A percentile compares a stretch with the other conserved stretches of the same genome.
Evolutionary conservation across 2,329 filamentous ascomycete species (phyloP).

Genomic region (Cladosporium sp.): DNA sequence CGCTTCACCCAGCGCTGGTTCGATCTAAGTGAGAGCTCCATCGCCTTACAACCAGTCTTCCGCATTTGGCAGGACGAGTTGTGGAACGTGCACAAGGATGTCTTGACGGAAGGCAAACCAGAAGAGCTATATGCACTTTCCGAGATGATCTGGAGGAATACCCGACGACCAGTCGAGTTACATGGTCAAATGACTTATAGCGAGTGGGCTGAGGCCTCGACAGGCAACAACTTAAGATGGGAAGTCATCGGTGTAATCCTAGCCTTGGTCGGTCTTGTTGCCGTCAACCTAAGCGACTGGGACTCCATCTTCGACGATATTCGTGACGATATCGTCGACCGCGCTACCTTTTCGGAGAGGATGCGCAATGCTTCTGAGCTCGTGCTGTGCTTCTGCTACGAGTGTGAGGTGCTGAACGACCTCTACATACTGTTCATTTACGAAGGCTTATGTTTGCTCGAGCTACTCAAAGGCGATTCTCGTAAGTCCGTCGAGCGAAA

Average conservation of each 20-base stretch:
- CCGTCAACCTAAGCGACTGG: conserved; percentile 31
- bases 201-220: conserved; percentile 36
- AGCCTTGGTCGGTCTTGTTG: conserved; percentile 35
- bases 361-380: conserved; percentile 31
- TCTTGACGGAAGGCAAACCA: conserved; percentile 27
- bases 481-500: conserved; percentile 5
- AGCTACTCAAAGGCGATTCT: conserved; percentile 30
- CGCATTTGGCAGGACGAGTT: conserved; percentile 32
- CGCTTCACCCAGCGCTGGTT: conserved; percentile 29
- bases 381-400: conserved; percentile 33
- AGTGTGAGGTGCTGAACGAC: conserved; percentile 32
- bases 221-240: conserved; percentile 40
- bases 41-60: conserved; percentile 29
- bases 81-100: conserved; percentile 31
- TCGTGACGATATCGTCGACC: conserved; percentile 46
- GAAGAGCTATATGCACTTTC: conserved; percentile 35
- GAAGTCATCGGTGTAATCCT: conserved; percentile 41
- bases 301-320: conserved; percentile 35
- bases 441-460: conserved; percentile 29
- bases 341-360: conserved; percentile 47
- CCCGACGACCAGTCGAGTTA: conserved; percentile 33
- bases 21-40: conserved; percentile 33
- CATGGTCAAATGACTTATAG: conserved; percentile 35
- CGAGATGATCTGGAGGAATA: conserved; percentile 41
- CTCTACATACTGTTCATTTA: conserved; percentile 32